These are phyloP conservation scores for Pistacia vera DNA, from an alignment of 345 rosid species.

Conservation along the genomic window DNA sequence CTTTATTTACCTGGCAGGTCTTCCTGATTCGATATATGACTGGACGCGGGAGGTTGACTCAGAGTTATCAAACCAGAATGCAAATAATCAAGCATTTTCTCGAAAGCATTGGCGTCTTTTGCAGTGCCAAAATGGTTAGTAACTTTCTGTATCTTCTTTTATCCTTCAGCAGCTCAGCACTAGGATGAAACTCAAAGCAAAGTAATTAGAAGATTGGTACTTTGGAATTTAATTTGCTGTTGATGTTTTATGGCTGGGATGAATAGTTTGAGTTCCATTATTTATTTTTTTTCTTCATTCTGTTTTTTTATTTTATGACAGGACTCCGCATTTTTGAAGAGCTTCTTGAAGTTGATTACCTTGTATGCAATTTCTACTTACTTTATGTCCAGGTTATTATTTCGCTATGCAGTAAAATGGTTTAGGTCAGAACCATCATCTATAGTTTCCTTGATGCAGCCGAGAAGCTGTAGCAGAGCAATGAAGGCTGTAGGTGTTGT, in stretches of 20 bases:
- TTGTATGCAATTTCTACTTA: slow-evolving; percentile 55
- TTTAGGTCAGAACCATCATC: slow-evolving; percentile 25
- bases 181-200: slow-evolving; percentile 12
- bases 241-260: slow-evolving; percentile 9
- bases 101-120: slow-evolving; percentile 99
- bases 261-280: slow-evolving; percentile 11
- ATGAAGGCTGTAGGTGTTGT: slow-evolving; percentile 99
- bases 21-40: slow-evolving; percentile 78
- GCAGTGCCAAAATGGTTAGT: slow-evolving; percentile 96
- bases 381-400: slow-evolving; percentile 18
- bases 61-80: slow-evolving; percentile 71
- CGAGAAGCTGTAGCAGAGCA: slow-evolving; percentile 99
- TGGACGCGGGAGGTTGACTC: slow-evolving; percentile 88
- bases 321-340: slow-evolving; percentile 99
- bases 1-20: slow-evolving; percentile 56
- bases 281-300: slow-evolving; percentile 14
- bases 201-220: neutral
- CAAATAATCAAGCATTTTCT: slow-evolving; percentile 87
- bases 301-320: slow-evolving; percentile 31
- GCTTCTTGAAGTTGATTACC: slow-evolving; percentile 98
- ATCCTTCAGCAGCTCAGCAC: slow-evolving; percentile 21
- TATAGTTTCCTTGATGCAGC: slow-evolving; percentile 55
- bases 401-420: slow-evolving; percentile 21
- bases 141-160: slow-evolving; percentile 6
- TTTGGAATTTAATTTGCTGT: neutral